Percentiles rank a stretch among this genome's conserved stretches.
phyloP scores from a whole-genome alignment of 352 stramenopile species.

The Phytopythium boreale region DNA sequence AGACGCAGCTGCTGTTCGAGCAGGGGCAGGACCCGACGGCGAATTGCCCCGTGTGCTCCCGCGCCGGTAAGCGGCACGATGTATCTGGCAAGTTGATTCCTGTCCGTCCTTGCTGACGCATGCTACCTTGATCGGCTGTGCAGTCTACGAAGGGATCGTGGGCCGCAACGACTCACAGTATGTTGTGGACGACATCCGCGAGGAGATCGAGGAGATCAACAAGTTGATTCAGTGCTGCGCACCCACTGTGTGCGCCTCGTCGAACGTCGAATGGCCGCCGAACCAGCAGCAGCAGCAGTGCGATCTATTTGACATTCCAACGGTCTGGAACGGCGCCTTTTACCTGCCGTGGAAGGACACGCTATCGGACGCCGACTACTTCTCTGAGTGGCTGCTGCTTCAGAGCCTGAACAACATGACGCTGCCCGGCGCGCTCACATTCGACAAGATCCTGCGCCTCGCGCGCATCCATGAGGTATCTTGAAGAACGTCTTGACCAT shows the following conservation, averaged over 20 bases:
- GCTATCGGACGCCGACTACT: constrained; percentile 65
- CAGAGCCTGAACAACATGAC: constrained; percentile 83
- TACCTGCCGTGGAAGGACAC: constrained; percentile 76
- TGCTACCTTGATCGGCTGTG: too few species aligned
- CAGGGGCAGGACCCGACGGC: constrained; percentile 68
- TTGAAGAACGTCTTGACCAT: background rate
- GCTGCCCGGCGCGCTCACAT: constrained; percentile 45
- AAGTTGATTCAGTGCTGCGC: constrained; percentile 63
- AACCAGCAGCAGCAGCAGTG: constrained; percentile 16
- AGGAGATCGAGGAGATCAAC: constrained; percentile 58
- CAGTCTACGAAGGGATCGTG: constrained; percentile 70
- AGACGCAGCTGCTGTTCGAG: constrained; percentile 65
- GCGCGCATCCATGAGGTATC: constrained; percentile 57
- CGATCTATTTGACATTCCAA: constrained; percentile 58
- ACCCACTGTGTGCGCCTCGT: constrained; percentile 34
- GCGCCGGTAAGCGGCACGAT: too few species aligned
- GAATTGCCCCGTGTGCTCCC: constrained; percentile 63
- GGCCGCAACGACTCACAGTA: constrained; percentile 57
- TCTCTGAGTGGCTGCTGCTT: constrained; percentile 73
- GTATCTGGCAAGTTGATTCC: constrained; percentile 6
- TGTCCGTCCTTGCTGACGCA: background rate
- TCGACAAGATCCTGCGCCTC: constrained; percentile 58
- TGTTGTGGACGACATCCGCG: constrained; percentile 49
- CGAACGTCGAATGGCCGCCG: background rate
- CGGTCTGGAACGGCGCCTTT: constrained; percentile 69